Base-by-base conservation (phyloP, 2,329 filamentous ascomycete genomes). In the Alternaria angustiovoidea region DNA sequence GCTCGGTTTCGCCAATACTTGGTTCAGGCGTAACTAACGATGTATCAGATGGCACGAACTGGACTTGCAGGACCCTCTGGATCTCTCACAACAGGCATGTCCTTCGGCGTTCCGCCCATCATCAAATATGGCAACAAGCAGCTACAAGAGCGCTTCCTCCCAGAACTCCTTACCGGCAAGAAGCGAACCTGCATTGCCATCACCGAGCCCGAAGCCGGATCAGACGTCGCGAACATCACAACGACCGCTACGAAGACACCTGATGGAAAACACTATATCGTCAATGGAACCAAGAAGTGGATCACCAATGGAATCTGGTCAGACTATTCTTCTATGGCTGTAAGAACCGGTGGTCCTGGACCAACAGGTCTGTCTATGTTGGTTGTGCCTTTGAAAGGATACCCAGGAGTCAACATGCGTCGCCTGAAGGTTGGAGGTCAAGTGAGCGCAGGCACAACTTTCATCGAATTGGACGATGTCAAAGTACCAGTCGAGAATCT, bases 221-320 rank as follows among this genome's bases (percentile, higher is more conserved):
- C 85, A 53, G 91, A 93, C 72, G 91, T 93, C 1, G 89, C 89
- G 7, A 90, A 89, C 69, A 90, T 93, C 65, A 83, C 84, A 4
- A 92, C 90, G 0, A 90, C 87, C 0, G 91, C 90, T 2, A 81
- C 77, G 4, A 89, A 88, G 75, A 85, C 82, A 7, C 71, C 81
- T 0, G 87, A 90, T 70, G 89, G 90, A 11, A 88, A 87, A 73
- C 80, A 87, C 69, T 93, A 90, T 72, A 83, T 93, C 47, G 79
- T 93, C 48, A 92, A 91, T 59, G 90, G 90, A n/a, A 83, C 85
- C 0, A 93, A 93, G 84, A 92, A 93, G 79, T 93, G 91, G 90
- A 74, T 77, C 46, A 74, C 72, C 22, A 77, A 73, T 38, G 90
- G 87, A 5, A 87, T 91, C 60, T 91, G 88, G 89, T 82, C 86